These are phyloP conservation scores for Coniochaeta hoffmannii DNA, from an alignment of 2,329 filamentous ascomycete genomes.

Conservation along the genomic window DNA sequence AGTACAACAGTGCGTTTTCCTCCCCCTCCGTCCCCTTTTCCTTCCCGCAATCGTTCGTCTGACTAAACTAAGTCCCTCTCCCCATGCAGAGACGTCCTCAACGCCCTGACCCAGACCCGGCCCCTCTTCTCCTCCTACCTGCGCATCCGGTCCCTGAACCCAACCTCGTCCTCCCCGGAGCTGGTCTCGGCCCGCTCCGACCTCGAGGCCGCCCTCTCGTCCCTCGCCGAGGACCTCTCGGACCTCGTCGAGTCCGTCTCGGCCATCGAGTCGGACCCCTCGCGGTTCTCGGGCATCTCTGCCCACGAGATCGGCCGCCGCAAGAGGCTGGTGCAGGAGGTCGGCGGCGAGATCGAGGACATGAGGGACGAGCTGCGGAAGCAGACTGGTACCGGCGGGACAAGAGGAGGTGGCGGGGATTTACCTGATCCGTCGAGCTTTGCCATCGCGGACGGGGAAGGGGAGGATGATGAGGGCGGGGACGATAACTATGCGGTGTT, in stretches of 20 bases:
- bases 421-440: slow-evolving; percentile 47
- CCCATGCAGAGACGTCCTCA: slow-evolving; percentile 69
- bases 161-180: slow-evolving; percentile 68
- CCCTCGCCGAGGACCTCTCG: slow-evolving; percentile 74
- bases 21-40: not conserved
- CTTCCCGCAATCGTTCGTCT: not conserved
- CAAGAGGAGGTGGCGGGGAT: slow-evolving; percentile 30
- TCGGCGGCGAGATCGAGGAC: slow-evolving; percentile 79
- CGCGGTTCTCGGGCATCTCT: slow-evolving; percentile 80
- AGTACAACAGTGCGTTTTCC: slow-evolving; percentile 53
- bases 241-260: slow-evolving; percentile 83
- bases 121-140: slow-evolving; percentile 91
- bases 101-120: slow-evolving; percentile 71
- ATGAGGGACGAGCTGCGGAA: slow-evolving; percentile 78
- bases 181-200: slow-evolving; percentile 71
- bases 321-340: slow-evolving; percentile 76
- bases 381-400: slow-evolving; percentile 32
- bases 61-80: slow-evolving; percentile 2
- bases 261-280: slow-evolving; percentile 80
- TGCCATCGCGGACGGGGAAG: slow-evolving; percentile 48
- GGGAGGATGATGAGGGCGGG: slow-evolving; percentile 27
- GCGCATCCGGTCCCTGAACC: slow-evolving; percentile 83
- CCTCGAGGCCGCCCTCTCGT: slow-evolving; percentile 56
- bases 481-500: slow-evolving; percentile 59
- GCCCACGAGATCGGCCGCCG: slow-evolving; percentile 74